Conservation (phyloP, 2,329 filamentous ascomycete genomes). For the Knoxdaviesia capensis region DNA sequence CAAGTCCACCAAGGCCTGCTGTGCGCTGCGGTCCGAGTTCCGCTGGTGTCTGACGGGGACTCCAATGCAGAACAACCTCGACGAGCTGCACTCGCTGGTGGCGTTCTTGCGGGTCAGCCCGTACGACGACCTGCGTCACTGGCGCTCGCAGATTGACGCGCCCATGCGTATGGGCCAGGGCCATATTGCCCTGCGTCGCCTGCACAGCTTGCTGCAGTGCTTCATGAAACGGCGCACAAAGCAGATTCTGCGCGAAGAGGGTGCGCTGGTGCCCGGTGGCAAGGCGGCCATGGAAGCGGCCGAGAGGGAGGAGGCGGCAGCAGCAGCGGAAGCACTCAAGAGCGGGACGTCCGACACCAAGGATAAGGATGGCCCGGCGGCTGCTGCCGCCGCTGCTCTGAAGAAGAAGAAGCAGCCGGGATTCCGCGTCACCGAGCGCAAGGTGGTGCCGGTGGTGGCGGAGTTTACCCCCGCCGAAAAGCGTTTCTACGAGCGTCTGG, state of each 20-base stretch:
- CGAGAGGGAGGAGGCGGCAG: slow-evolving; percentile 9
- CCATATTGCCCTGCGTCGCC: slow-evolving; percentile 66
- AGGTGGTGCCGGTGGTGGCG: slow-evolving; percentile 61
- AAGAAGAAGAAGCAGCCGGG: slow-evolving; percentile 20
- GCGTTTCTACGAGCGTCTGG: slow-evolving; percentile 67
- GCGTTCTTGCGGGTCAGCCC: slow-evolving; percentile 83
- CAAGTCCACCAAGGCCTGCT: slow-evolving; percentile 86
- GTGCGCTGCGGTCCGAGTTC: slow-evolving; percentile 65
- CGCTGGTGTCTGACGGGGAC: slow-evolving; percentile 94
- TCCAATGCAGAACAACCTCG: slow-evolving; percentile 94
- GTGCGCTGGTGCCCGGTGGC: slow-evolving; percentile 58
- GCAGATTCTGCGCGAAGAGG: slow-evolving; percentile 79
- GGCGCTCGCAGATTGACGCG: slow-evolving; percentile 78
- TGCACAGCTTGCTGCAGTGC: slow-evolving; percentile 70
- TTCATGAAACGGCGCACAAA: slow-evolving; percentile 99
- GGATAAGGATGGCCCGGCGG: too few relatives aligned
- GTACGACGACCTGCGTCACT: slow-evolving; percentile 66
- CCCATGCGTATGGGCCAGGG: slow-evolving; percentile 84
- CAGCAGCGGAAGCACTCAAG: slow-evolving; percentile 5
- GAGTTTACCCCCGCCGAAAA: slow-evolving; percentile 65
- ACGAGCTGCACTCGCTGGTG: slow-evolving; percentile 86
- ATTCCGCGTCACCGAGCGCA: slow-evolving; percentile 84
- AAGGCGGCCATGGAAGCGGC: slow-evolving; percentile 27
- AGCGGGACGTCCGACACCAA: slow-evolving; percentile 13
- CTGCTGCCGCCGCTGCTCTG: slow-evolving; percentile 13